Evolutionary conservation across 805 yeast genomes (phyloP), one percentile per base, ranked within the genome.

Genomic region (Starmerella apis): DNA sequence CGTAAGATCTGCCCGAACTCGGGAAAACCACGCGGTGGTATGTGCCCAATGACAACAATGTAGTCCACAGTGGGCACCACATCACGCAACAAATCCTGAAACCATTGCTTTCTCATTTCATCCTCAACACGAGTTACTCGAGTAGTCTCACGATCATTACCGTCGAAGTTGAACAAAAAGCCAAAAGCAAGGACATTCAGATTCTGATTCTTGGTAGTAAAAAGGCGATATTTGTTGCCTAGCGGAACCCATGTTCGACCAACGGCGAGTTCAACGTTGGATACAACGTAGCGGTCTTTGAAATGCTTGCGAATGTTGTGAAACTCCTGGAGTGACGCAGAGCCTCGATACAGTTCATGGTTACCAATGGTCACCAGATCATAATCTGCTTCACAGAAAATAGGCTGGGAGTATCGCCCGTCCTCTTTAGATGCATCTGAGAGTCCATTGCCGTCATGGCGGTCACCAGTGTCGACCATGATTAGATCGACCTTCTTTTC

Each of bases 361-460:
- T 88, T 88, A 0, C 96, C 96, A 44, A 87, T 69, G 0, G 95
- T 83, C 25, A 88, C 66, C 38, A 88, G 63, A 62, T 88, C 96
- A 59, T 81, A 86, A 50, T 81, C 80, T 50, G 75, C 59, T 51
- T 55, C 67, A 55, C 75, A 73, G 63, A 87, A 85, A 0, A 87
- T 73, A 1, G 74, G 71, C 27, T 78, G 72, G 1, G 87, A 74
- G 19, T 70, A 63, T 8, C 65, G 58, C 0, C 95, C 96, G 61
- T 81, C 82, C 2, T 86, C 83, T 3, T 31, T 53, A 0, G 94
- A 80, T 13, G 81, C 79, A 66, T 88, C 96, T 31, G 56, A 47
- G 14, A 86, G 68, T 0, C 96, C 96, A 63, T 86, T 88, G 3
- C 96, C 96, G 66, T 88, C 96, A 59, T 84, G 94, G 56, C 85